A percentile compares a stretch with the other conserved stretches of the same genome.
Evolutionary conservation across 257 asterid species (phyloP).

Genomic region (Gentiana dahurica): DNA sequence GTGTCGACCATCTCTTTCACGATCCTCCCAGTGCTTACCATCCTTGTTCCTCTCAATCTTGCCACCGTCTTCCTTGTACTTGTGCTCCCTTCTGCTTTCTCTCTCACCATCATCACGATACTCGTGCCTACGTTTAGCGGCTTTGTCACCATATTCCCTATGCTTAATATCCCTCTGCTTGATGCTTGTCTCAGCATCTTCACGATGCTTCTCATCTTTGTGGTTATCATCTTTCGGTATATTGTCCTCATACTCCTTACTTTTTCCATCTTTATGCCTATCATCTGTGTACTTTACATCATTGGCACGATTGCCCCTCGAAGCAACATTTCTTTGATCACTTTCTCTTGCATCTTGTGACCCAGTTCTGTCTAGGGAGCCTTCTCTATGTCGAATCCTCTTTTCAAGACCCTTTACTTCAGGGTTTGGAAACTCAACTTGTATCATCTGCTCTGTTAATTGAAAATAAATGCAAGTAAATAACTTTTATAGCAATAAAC

Average conservation of each 20-base stretch:
- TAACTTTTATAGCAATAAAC: no score
- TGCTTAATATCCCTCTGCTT: constrained; percentile 37
- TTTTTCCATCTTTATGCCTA: constrained; percentile 43
- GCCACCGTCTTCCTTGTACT: constrained; percentile 40
- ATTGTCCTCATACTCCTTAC: constrained; percentile 47
- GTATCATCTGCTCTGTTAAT: constrained; percentile 32
- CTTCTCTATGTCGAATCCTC: constrained; percentile 46
- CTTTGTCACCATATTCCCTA: constrained; percentile 56
- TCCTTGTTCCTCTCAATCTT: constrained; percentile 43
- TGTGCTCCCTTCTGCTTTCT: constrained; percentile 42
- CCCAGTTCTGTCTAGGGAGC: constrained; percentile 51
- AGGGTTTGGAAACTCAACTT: constrained; percentile 39
- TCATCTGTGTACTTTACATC: constrained; percentile 59
- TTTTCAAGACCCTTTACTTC: constrained; percentile 59
- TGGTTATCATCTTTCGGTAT: constrained; percentile 52
- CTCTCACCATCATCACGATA: constrained; percentile 47
- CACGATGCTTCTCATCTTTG: constrained; percentile 47
- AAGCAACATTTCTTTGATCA: constrained; percentile 43
- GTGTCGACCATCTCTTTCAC: constrained; percentile 39
- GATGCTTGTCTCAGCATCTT: constrained; percentile 28
- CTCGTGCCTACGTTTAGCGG: constrained; percentile 40
- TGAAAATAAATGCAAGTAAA: not conserved
- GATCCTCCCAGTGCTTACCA: constrained; percentile 45
- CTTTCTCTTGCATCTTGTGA: constrained; percentile 49
- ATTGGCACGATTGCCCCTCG: constrained; percentile 58